Evolutionary conservation across 495 filamentous ascomycete species (phyloP), one percentile per base, ranked within the genome.

Genomic region (Evansstolkia leycettana): DNA sequence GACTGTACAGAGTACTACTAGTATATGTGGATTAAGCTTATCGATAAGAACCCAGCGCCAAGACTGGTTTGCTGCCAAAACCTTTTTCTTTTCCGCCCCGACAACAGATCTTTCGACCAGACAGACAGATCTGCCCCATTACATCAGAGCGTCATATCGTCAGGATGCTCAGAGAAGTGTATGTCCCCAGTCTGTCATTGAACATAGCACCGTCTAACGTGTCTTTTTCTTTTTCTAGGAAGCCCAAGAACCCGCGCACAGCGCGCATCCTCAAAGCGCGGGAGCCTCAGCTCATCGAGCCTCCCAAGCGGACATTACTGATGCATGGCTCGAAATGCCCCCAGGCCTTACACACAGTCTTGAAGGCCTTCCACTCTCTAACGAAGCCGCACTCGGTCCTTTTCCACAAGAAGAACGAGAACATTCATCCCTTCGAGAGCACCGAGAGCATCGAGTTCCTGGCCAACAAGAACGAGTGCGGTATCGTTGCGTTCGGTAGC

Each of bases 361-460:
- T 94, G 36, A 78, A 73, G 37, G 87, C 94, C 47, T 73, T 98
- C 26, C 70, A 86, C 56, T 72, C 80, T 16, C 64, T 96, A 48
- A 82, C 86, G 40, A 75, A 80, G 39, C 84, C 84, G 5, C 57
- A 84, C 42, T 74, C 78, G 14, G 71, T 86, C 54, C 84, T 85
- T 36, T 94, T 98, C 67, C 81, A 72, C 58, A 96, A 95, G 69
- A 94, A 93, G 64, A 98, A 98, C 55, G 65, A 72, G 36, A 65
- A 58, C 28, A 76, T 93, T 44, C 89, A 86, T 52, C 90, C 90
- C 2, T 98, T 96, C 60, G 92, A 94, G 60, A 89, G 88, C 54
- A 60, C 80, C 35, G 68, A 81, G 11, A 83, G 78, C 13, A 69
- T 98, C 16, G 83, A 92, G 53, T 96, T 98, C 67, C 82, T 96